Base-by-base conservation (phyloP, 805 yeast genomes). In the Lipomyces oligophaga region DNA sequence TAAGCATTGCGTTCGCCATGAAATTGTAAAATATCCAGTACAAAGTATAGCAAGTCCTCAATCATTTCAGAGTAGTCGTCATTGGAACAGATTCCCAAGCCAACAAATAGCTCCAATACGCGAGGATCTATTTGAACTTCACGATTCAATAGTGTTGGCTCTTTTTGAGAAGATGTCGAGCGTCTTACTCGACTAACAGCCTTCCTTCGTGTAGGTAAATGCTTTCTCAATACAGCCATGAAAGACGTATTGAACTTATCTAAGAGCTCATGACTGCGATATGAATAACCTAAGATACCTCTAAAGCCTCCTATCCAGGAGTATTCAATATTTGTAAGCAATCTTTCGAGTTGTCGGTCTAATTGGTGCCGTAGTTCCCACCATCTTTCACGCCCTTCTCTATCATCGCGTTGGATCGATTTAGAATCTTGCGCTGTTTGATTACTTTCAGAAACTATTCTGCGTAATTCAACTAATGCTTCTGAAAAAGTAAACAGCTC, bases 231-330 rank as follows among this genome's bases (percentile, higher is more conserved):
- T 8, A 77, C 65, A 1, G 54, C 60, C 28, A 68, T 60, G 38
- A 79, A 65, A 4, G 64, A 61, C 1, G 41, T 34, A 40, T 66
- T 70, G 52, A 80, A 76, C 7, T 51, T 43, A 2, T 44, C 45
- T 11, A 70, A 54, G 5, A 56, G 56, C 0, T 52, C 58, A 7
- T 54, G 45, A 13, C 68, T 63, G 1, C 67, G 53, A 2, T 57
- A 56, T 6, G 52, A 52, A 1, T 67, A 66, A 33, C 69, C 66
- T 60, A 89, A 82, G 2, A 86, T 60, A 0, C 88, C 81, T 42
- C 67, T 67, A 55, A 87, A 84, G 0, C 90, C 94, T 11, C 90
- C 87, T 30, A 90, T 67, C 89, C 96, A 85, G 45, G 69, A 67
- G 19, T 63, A 62, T 44, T 86, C 90, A 6, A 85, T 73, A 26